Percentiles rank a stretch among this genome's conserved stretches.
These are phyloP conservation scores for Juglanconis juglandina DNA, from an alignment of 2,329 filamentous ascomycete species.

Conservation along the genomic window DNA sequence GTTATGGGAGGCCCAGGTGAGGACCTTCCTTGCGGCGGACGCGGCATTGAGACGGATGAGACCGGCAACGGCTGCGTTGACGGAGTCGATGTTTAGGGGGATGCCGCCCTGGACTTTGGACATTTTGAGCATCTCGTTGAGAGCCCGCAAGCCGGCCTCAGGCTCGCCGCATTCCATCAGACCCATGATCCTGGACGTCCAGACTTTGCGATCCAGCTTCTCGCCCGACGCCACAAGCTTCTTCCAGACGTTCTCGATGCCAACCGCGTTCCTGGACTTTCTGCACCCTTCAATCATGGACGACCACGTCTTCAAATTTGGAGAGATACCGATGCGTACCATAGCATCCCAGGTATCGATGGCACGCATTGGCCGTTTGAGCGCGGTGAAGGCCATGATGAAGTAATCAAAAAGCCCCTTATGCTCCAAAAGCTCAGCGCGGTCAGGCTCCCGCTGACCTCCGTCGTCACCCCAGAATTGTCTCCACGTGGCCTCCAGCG, in stretches of 20 bases:
- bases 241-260: constrained; percentile 64
- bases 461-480: constrained; percentile 27
- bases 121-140: constrained; percentile 61
- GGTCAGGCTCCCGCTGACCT: constrained; percentile 11
- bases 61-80: constrained; percentile 69
- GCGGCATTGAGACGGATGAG: constrained; percentile 50
- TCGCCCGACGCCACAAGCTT: constrained; percentile 56
- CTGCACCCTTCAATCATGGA: constrained; percentile 70
- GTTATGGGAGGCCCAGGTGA: constrained; percentile 57
- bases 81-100: constrained; percentile 44
- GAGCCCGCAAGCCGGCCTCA: constrained; percentile 56
- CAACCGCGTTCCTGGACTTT: constrained; percentile 53
- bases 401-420: constrained; percentile 32
- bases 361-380: constrained; percentile 28
- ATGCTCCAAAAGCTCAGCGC: constrained; percentile 17
- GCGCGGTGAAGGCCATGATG: constrained; percentile 31
- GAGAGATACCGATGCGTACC: constrained; percentile 46
- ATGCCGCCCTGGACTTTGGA: constrained; percentile 28
- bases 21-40: constrained; percentile 48
- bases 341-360: constrained; percentile 40
- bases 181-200: constrained; percentile 68
- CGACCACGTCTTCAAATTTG: constrained; percentile 66
- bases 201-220: constrained; percentile 61
- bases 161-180: constrained; percentile 55
- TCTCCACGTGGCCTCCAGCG: constrained; percentile 26